Conservation (phyloP, 768 basidiomycete species). For the Trametes cingulata region DNA sequence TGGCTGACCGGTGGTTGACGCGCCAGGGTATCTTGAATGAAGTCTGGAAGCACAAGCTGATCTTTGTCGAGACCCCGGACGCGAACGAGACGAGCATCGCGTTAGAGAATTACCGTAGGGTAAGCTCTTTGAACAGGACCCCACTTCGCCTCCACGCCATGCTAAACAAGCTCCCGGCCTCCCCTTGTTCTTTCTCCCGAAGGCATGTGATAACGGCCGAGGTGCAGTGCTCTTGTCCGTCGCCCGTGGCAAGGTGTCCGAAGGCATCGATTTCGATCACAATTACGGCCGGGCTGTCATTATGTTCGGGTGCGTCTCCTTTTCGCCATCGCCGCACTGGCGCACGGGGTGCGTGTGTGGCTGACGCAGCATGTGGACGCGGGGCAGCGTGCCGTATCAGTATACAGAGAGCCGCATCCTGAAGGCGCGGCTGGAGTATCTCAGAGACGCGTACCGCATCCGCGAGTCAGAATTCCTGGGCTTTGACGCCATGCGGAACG, state of each 20-base stretch:
- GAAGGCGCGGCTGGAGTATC: slow-evolving; percentile 94
- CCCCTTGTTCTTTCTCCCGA: neutral
- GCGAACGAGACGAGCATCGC: slow-evolving; percentile 99
- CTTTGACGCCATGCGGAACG: slow-evolving; percentile 99
- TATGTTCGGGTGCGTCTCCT: slow-evolving; percentile 88
- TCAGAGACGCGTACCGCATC: slow-evolving; percentile 97
- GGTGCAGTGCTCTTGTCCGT: slow-evolving; percentile 96
- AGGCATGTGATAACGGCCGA: slow-evolving; percentile 99
- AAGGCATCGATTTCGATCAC: slow-evolving; percentile 99
- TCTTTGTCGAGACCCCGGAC: slow-evolving; percentile 99
- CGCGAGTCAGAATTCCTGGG: slow-evolving; percentile 98
- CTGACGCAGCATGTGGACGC: neutral
- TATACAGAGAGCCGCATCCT: slow-evolving; percentile 98
- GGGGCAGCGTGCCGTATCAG: slow-evolving; percentile 84
- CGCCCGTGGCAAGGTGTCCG: slow-evolving; percentile 97
- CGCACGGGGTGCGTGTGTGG: neutral
- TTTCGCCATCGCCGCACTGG: neutral
- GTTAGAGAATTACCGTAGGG: slow-evolving; percentile 93
- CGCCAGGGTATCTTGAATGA: slow-evolving; percentile 94
- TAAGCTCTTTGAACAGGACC: slow-evolving; percentile 35
- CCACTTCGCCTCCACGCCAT: neutral
- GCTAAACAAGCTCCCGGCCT: neutral
- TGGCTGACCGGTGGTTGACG: slow-evolving; percentile 4
- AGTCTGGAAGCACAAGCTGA: slow-evolving; percentile 99
- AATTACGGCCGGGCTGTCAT: slow-evolving; percentile 99